A percentile compares a stretch with the other conserved stretches of the same genome.
Evolutionary conservation across 2,329 filamentous ascomycete species (phyloP).

Genomic region (Sarocladiaceae sp.): DNA sequence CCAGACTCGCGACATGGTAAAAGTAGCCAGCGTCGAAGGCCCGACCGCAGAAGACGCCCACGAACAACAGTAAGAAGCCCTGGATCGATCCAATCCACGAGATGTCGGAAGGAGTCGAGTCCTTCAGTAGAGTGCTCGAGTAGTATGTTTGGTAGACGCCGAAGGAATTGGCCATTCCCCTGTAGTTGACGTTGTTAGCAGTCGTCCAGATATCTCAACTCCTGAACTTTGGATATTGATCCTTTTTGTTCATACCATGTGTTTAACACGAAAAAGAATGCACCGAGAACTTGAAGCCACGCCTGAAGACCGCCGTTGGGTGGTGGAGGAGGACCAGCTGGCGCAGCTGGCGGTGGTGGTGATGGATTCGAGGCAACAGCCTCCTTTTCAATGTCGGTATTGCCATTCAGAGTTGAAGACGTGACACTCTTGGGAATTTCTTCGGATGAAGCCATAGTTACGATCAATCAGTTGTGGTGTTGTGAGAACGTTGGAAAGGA

Average conservation of each 20-base stretch:
- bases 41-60: conserved; percentile 38
- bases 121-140: conserved; percentile 21
- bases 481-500: too few relatives aligned
- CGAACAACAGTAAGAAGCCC: conserved; percentile 36
- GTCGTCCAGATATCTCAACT: too few relatives aligned
- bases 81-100: conserved; percentile 44
- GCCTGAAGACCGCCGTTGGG: conserved; percentile 24
- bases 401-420: too few relatives aligned
- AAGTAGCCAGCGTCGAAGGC: conserved; percentile 41
- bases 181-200: too few relatives aligned
- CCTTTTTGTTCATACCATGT: too few relatives aligned
- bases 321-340: conserved; percentile 14
- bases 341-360: too few relatives aligned
- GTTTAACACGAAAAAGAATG: conserved; percentile 35
- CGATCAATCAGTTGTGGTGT: too few relatives aligned
- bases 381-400: too few relatives aligned
- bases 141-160: conserved; percentile 42
- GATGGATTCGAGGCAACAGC: too few relatives aligned
- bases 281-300: conserved; percentile 34
- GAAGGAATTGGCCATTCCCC: conserved; percentile 42
- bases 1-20: conserved; percentile 30
- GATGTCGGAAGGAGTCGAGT: conserved; percentile 32
- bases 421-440: too few relatives aligned
- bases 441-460: too few relatives aligned
- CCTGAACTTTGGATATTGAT: too few relatives aligned